Evolutionary conservation across 805 yeast genomes (phyloP).

Genomic region (Tetrapisispora pingtungensis): DNA sequence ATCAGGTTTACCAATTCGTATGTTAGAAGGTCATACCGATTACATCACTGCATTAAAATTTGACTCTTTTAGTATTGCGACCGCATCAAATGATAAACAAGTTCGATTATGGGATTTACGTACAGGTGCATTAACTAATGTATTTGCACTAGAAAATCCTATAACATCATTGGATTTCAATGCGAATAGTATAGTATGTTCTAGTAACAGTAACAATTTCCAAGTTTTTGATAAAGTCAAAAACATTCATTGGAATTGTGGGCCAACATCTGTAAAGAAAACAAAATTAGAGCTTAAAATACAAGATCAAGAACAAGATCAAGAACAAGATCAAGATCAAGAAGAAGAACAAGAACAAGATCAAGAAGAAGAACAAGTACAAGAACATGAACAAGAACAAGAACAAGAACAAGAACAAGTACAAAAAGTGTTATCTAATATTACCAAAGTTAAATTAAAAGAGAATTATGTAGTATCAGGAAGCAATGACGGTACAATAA

Average conservation of each 20-base stretch:
- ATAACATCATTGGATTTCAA: constrained; percentile 53
- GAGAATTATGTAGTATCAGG: constrained; percentile 64
- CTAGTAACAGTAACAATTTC: constrained; percentile 36
- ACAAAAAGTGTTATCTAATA: background rate
- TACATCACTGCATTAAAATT: constrained; percentile 60
- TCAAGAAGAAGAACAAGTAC: too few species aligned
- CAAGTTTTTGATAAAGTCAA: constrained; percentile 50
- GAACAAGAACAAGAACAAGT: too few species aligned
- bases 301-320: too few species aligned
- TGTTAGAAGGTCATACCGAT: constrained; percentile 58
- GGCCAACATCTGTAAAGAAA: constrained; percentile 10
- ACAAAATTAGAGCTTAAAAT: too few species aligned
- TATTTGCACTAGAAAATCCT: constrained; percentile 51
- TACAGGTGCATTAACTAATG: constrained; percentile 51
- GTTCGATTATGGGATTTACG: constrained; percentile 67
- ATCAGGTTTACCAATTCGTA: constrained; percentile 53
- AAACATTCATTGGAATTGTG: constrained; percentile 45
- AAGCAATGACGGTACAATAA: constrained; percentile 46
- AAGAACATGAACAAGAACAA: too few species aligned
- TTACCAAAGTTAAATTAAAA: constrained; percentile 29
- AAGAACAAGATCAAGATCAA: too few species aligned
- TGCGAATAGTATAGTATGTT: constrained; percentile 40
- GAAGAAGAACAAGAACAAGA: too few species aligned
- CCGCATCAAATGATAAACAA: constrained; percentile 55
- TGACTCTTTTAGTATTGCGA: constrained; percentile 52